Base-by-base conservation (phyloP, 2,329 filamentous ascomycete species). In the Colletotrichum nymphaeae region DNA sequence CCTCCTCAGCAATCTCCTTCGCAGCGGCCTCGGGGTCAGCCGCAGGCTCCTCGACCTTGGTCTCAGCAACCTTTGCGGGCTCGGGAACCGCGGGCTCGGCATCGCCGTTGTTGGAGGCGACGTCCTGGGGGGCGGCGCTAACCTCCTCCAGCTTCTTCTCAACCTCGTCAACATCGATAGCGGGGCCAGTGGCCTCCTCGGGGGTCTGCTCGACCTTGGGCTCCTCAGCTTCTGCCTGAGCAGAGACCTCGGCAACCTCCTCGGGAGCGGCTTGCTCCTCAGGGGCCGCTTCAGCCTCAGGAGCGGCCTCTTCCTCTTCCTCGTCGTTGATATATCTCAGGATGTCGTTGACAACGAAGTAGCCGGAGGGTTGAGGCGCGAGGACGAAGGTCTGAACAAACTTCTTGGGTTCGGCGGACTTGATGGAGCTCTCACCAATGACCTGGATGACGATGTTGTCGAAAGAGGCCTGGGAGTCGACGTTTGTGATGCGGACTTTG, bases 311-410 rank as follows among this genome's bases (percentile, higher is more conserved):
- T 73, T 94, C 94, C 74, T 98, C 95, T 55, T 89, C 89, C 78
- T 96, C 94, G 75, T 97, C 94, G 76, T 93, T 92, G 77, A 99
- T 92, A 85, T 97, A 98, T 78, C 97, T 91, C 87, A 98, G 95
- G 82, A 99, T 98, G 81, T 99, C 97, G 84, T 99, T 99, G 78
- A 99, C 90, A 42, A 99, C 96, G 79, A 97, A 99, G 88, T 98
- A 99, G 76, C 97, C 97, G 70, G 96, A 97, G 63, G 95, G 95
- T 86, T 99, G 97, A 84, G 96, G 92, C 62, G 97, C 97, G 75
- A 99, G 93, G 75, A 99, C 94, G 79, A 99, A 99, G 65, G 96
- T 98, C 88, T 99, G 97, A 53, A 95, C 93, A 81, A 99, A 99
- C 84, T 98, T 98, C 88, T 94, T 95, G 80, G 96, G 94, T 72